Evolutionary conservation across 305 asterid genomes (phyloP).

Genomic region (Coffea humblotiana): DNA sequence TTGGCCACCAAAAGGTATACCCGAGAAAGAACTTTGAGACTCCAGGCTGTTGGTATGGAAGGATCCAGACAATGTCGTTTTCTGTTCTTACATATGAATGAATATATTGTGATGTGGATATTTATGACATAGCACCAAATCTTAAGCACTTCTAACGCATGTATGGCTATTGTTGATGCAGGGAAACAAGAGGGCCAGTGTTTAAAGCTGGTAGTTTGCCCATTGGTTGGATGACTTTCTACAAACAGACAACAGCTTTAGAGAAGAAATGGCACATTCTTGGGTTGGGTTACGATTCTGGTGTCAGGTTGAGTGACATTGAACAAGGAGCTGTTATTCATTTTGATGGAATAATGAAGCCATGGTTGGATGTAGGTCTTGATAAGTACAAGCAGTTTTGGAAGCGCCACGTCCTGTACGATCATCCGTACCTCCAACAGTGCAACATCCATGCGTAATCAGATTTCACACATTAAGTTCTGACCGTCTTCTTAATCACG

Average conservation of each 20-base stretch:
- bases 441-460: slow-evolving; percentile 72
- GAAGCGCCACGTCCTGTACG: slow-evolving; percentile 62
- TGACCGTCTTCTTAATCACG: slow-evolving; percentile 10
- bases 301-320: slow-evolving; percentile 45
- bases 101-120: neutral
- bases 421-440: slow-evolving; percentile 72
- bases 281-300: slow-evolving; percentile 73
- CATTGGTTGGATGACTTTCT: slow-evolving; percentile 83
- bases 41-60: neutral
- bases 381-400: slow-evolving; percentile 66
- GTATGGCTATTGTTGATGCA: slow-evolving; percentile 31
- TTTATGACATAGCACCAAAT: neutral
- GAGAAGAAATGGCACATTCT: slow-evolving; percentile 73
- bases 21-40: too few relatives aligned
- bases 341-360: slow-evolving; percentile 78
- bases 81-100: neutral
- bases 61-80: neutral
- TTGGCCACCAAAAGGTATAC: neutral
- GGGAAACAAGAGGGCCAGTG: slow-evolving; percentile 56
- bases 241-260: slow-evolving; percentile 53
- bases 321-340: slow-evolving; percentile 74
- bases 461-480: slow-evolving; percentile 16
- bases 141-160: slow-evolving; percentile 11
- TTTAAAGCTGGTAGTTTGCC: slow-evolving; percentile 82
- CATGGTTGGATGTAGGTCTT: slow-evolving; percentile 87